phyloP scores from a whole-genome alignment of 371 early-diverging fungal genomes.

The Mucor sp. region DNA sequence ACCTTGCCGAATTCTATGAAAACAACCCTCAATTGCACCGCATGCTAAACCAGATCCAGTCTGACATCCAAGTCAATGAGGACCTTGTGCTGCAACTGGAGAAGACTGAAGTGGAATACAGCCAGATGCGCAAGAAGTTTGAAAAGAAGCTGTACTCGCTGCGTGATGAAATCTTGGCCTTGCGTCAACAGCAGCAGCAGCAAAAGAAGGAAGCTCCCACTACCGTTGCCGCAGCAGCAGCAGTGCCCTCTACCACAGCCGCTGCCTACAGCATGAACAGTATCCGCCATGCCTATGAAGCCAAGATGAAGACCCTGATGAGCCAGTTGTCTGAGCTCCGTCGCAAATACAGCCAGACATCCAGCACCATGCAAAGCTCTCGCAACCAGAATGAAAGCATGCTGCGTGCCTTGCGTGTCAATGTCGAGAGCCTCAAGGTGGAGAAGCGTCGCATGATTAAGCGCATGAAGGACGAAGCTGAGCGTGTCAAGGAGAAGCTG shows the following conservation, averaged over 20 bases:
- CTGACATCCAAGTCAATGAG: conserved; percentile 69
- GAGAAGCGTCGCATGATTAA: conserved; percentile 82
- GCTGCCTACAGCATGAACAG: conserved; percentile 19
- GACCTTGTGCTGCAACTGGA: conserved; percentile 58
- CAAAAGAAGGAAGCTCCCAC: conserved; percentile 4
- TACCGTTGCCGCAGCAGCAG: too few relatives aligned
- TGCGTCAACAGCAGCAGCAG: conserved; percentile 31
- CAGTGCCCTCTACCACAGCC: background rate
- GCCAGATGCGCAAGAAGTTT: conserved; percentile 62
- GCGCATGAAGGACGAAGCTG: conserved; percentile 76
- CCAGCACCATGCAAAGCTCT: conserved; percentile 54
- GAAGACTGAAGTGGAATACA: conserved; percentile 56
- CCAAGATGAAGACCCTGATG: conserved; percentile 68
- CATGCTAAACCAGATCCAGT: conserved; percentile 63
- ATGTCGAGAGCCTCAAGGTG: conserved; percentile 63
- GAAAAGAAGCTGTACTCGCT: conserved; percentile 65
- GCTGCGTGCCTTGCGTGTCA: conserved; percentile 51
- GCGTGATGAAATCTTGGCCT: conserved; percentile 55
- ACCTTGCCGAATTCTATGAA: conserved; percentile 14
- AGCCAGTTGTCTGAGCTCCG: conserved; percentile 63
- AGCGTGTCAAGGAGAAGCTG: conserved; percentile 65
- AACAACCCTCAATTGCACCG: conserved; percentile 38
- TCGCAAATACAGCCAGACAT: conserved; percentile 59
- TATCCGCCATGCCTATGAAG: conserved; percentile 60
- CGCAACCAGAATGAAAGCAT: conserved; percentile 57